Percentiles rank a stretch among this genome's conserved stretches.
Evolutionary conservation across 768 basidiomycete genomes (phyloP).

Genomic region (Lactifluus hygrophoroides): DNA sequence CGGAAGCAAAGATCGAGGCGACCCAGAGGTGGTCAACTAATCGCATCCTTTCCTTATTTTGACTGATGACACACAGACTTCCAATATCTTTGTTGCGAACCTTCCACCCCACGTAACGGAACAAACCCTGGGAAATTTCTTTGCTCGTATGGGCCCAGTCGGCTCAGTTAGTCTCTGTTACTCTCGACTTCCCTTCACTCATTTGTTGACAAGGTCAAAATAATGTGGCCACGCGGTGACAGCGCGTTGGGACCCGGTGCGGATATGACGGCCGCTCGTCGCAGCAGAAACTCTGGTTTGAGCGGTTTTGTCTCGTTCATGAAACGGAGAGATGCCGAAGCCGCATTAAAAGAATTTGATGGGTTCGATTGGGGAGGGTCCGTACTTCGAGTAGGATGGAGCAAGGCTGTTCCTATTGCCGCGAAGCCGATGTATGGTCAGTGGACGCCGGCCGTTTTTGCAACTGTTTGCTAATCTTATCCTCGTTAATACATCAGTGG

Average conservation of each 20-base stretch:
- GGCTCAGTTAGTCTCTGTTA: slow-evolving; percentile 57
- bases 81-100: slow-evolving; percentile 94
- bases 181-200: background rate
- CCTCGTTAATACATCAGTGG: slow-evolving; percentile 1
- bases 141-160: slow-evolving; percentile 87
- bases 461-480: background rate
- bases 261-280: slow-evolving; percentile 65
- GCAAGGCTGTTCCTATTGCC: slow-evolving; percentile 89
- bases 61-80: slow-evolving; percentile 50
- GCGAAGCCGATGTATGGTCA: slow-evolving; percentile 73
- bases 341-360: slow-evolving; percentile 81
- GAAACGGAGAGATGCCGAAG: slow-evolving; percentile 86
- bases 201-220: slow-evolving; percentile 56
- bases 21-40: slow-evolving; percentile 56
- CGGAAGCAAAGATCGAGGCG: slow-evolving; percentile 83
- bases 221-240: slow-evolving; percentile 98
- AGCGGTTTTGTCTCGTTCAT: slow-evolving; percentile 98
- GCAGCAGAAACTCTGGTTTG: slow-evolving; percentile 64
- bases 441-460: slow-evolving; percentile 13
- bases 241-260: slow-evolving; percentile 55
- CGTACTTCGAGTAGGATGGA: slow-evolving; percentile 87
- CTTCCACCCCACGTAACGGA: slow-evolving; percentile 84
- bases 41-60: background rate
- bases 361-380: slow-evolving; percentile 94
- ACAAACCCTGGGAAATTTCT: slow-evolving; percentile 77